Evolutionary conservation across 2,329 filamentous ascomycete genomes (phyloP).

Genomic region (Biscogniauxia sp.): DNA sequence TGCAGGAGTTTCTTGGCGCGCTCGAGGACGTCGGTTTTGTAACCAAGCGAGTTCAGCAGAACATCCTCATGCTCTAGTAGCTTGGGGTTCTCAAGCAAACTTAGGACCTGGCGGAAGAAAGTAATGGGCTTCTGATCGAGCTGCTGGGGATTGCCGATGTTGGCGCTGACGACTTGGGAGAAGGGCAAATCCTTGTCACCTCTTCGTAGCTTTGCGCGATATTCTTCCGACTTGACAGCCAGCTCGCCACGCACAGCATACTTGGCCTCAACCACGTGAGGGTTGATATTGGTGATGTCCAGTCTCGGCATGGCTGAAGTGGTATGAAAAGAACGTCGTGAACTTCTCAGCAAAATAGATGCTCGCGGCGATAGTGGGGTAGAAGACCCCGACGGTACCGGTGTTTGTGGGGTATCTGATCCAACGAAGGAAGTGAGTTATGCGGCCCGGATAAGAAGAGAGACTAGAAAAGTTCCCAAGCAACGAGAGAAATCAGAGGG

Average conservation of each 20-base stretch:
- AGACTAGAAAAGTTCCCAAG: background rate
- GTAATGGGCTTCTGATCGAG: constrained; percentile 99
- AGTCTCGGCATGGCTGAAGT: constrained; percentile 45
- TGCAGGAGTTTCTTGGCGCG: constrained; percentile 78
- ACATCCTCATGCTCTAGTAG: constrained; percentile 80
- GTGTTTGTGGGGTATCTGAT: constrained; percentile 7
- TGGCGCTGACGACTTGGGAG: constrained; percentile 87
- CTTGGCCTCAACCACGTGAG: constrained; percentile 78
- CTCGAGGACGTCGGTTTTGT: constrained; percentile 85
- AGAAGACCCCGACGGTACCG: constrained; percentile 15
- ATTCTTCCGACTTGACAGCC: constrained; percentile 88
- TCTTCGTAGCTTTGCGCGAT: constrained; percentile 69
- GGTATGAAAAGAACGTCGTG: constrained; percentile 19
- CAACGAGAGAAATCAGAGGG: too few species aligned
- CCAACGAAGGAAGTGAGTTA: background rate
- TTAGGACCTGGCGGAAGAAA: constrained; percentile 96
- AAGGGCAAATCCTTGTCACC: constrained; percentile 70
- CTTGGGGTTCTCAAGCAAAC: constrained; percentile 84
- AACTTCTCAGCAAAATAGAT: constrained; percentile 5
- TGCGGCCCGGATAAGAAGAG: background rate
- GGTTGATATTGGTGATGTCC: constrained; percentile 87
- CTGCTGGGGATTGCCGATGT: constrained; percentile 98
- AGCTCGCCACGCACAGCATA: constrained; percentile 97
- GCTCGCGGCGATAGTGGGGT: constrained; percentile 20
- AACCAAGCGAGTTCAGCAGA: constrained; percentile 73